Percentiles rank a stretch among this genome's conserved stretches.
Conservation (phyloP, 805 yeast species). For the Spathaspora arborariae region DNA sequence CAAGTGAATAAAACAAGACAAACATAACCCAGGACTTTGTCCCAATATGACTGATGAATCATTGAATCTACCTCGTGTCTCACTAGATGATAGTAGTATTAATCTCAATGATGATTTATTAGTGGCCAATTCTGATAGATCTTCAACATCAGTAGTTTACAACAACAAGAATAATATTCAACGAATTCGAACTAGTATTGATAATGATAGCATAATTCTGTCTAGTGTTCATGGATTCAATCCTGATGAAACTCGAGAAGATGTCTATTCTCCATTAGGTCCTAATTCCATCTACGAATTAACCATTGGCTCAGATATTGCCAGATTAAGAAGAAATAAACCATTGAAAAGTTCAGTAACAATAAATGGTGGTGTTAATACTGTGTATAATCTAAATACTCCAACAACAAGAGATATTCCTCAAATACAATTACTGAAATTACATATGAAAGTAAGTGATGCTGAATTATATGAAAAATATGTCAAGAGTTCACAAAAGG, state of each 20-base stretch:
- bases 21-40: neutral
- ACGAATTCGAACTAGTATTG: conserved; percentile 22
- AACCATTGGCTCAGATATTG: conserved; percentile 56
- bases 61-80: conserved; percentile 10
- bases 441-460: conserved; percentile 21
- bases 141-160: conserved; percentile 13
- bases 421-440: conserved; percentile 53
- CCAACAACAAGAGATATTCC: conserved; percentile 88
- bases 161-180: neutral
- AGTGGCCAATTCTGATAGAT: conserved; percentile 19
- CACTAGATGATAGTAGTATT: conserved; percentile 18
- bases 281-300: conserved; percentile 77
- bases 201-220: conserved; percentile 28
- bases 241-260: conserved; percentile 12
- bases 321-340: conserved; percentile 32
- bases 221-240: conserved; percentile 20
- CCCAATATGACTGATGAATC: conserved; percentile 7
- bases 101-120: conserved; percentile 34
- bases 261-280: conserved; percentile 52
- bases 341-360: conserved; percentile 31
- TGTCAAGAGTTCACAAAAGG: conserved; percentile 17
- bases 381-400: conserved; percentile 43
- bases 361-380: conserved; percentile 41
- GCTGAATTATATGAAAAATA: conserved; percentile 18
- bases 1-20: neutral